phyloP scores from a whole-genome alignment of 2,329 filamentous ascomycete genomes.

The Alternaria atra region DNA sequence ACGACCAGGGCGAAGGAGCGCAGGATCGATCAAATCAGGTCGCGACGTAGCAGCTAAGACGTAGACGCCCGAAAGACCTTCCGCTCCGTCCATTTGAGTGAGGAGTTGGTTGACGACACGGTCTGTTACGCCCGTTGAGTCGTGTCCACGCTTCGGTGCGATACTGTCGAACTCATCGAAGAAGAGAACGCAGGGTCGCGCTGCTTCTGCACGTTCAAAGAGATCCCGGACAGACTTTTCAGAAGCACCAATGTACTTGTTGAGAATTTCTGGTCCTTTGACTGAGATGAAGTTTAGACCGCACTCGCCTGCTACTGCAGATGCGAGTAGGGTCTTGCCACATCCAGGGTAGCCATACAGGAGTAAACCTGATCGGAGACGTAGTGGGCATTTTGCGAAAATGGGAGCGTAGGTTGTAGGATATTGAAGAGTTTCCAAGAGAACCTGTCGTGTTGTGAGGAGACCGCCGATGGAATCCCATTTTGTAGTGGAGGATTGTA shows the following conservation, averaged over 20 bases:
- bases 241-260: constrained; percentile 98
- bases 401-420: constrained; percentile 98
- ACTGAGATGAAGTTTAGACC: constrained; percentile 98
- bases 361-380: constrained; percentile 90
- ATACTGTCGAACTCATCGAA: constrained; percentile 99
- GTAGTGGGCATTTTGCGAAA: constrained; percentile 92
- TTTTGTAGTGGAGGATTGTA: constrained; percentile 91
- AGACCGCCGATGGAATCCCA: constrained; percentile 93
- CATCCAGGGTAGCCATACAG: constrained; percentile 96
- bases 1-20: constrained; percentile 87
- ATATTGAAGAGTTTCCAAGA: constrained; percentile 94
- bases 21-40: constrained; percentile 95
- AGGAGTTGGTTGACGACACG: constrained; percentile 97
- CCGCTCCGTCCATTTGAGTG: constrained; percentile 98
- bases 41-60: constrained; percentile 93
- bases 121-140: constrained; percentile 98
- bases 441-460: constrained; percentile 83
- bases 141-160: constrained; percentile 94
- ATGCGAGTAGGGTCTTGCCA: constrained; percentile 94
- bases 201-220: constrained; percentile 90
- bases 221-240: constrained; percentile 96
- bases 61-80: constrained; percentile 93
- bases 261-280: constrained; percentile 96
- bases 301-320: constrained; percentile 96
- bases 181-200: constrained; percentile 92